Evolutionary conservation across 768 basidiomycete genomes (phyloP).

Genomic region (Hemileccinum rubropunctum): DNA sequence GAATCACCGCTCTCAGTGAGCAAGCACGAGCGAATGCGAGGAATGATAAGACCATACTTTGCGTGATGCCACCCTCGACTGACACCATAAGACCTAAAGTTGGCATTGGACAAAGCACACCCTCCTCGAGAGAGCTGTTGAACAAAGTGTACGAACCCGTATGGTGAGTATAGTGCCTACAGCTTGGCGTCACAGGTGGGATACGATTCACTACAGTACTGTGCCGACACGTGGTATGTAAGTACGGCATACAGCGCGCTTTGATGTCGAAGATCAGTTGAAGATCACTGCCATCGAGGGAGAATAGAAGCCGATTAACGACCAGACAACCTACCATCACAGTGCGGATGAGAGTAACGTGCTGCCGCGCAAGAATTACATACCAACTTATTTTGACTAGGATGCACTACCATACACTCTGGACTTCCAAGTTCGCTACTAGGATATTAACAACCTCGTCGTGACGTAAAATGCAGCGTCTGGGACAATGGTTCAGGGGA

Average conservation of each 20-base stretch:
- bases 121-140: background rate
- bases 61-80: constrained; percentile 6
- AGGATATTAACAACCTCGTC: background rate
- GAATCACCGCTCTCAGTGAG: constrained; percentile 20
- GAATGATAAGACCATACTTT: constrained; percentile 6
- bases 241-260: constrained; percentile 12
- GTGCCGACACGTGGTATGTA: constrained; percentile 10
- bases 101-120: background rate
- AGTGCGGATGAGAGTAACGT: constrained; percentile 2
- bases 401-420: background rate
- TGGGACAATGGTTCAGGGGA: constrained; percentile 1
- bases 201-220: constrained; percentile 3
- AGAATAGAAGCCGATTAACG: constrained; percentile 26
- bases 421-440: constrained; percentile 1
- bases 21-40: constrained; percentile 26
- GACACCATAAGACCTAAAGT: background rate
- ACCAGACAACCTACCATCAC: constrained; percentile 4
- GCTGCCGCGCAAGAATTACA: constrained; percentile 1
- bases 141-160: background rate
- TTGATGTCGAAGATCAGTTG: constrained; percentile 25
- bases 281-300: constrained; percentile 27
- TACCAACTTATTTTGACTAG: background rate
- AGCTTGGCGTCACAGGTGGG: background rate
- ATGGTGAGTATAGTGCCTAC: background rate
- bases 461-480: constrained; percentile 22